A percentile compares a stretch with the other conserved stretches of the same genome.
Conservation (phyloP, 345 rosid species). For the Lumnitzera littorea region DNA sequence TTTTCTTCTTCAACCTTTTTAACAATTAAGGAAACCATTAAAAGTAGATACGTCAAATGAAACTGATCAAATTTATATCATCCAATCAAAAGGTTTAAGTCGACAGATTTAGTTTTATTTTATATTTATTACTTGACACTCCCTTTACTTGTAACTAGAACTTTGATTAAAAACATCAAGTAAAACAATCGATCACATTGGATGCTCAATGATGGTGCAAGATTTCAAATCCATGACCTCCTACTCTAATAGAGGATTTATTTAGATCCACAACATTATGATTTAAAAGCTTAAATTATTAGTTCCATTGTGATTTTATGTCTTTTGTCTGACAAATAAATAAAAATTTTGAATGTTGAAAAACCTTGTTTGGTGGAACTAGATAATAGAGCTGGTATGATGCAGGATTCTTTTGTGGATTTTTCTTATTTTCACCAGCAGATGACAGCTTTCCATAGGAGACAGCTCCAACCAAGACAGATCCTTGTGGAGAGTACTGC, state of each 20-base stretch:
- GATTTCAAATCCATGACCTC: no score
- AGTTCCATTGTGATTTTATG: no score
- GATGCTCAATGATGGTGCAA: no score
- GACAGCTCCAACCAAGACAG: constrained; percentile 68
- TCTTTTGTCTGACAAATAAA: neutral
- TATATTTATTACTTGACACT: no score
- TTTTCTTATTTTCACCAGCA: constrained; percentile 41
- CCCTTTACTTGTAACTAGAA: no score
- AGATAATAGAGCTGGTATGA: constrained; percentile 56
- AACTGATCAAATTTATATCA: neutral
- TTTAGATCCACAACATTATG: neutral
- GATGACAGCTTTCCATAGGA: constrained; percentile 67
- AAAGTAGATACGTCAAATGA: neutral
- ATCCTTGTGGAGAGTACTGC: constrained; percentile 81
- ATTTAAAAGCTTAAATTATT: neutral
- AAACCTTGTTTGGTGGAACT: constrained; percentile 91
- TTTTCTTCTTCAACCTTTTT: constrained; percentile 71
- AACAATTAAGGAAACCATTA: constrained; percentile 2
- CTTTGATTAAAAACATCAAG: no score
- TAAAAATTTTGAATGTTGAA: neutral
- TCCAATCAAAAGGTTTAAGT: no score
- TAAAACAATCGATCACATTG: no score
- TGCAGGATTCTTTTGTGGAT: constrained; percentile 59
- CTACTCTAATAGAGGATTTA: no score
- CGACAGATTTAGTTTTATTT: no score